Evolutionary conservation across 352 stramenopile genomes (phyloP).

Genomic region (Phytophthora pseudosyringae): DNA sequence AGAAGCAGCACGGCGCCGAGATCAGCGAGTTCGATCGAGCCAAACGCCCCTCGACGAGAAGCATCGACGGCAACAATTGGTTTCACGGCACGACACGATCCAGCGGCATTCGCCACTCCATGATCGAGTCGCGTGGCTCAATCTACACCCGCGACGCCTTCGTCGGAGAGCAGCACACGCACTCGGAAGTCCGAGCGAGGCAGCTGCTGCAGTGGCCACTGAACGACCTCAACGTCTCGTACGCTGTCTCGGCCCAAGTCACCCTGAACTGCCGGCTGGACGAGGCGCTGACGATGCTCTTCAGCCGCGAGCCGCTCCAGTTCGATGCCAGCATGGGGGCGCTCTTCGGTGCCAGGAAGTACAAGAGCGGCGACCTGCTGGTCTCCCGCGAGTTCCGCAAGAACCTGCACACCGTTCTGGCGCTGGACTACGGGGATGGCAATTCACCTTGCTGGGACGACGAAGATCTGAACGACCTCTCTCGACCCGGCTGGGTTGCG

Average conservation of each 20-base stretch:
- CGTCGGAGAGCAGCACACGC: constrained; percentile 24
- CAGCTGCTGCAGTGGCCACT: constrained; percentile 47
- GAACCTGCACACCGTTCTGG: constrained; percentile 26
- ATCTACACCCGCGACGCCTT: constrained; percentile 26
- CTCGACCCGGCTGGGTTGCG: constrained; percentile 42
- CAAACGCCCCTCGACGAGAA: constrained; percentile 22
- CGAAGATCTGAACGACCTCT: constrained; percentile 39
- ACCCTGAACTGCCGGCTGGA: constrained; percentile 59
- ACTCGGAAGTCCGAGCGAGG: constrained; percentile 25
- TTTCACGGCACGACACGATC: constrained; percentile 8
- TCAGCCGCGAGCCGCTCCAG: constrained; percentile 60
- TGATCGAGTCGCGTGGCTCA: constrained; percentile 35
- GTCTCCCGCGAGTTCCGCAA: constrained; percentile 45
- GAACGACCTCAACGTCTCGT: constrained; percentile 50
- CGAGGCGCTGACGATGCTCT: constrained; percentile 68
- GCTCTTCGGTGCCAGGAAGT: constrained; percentile 60
- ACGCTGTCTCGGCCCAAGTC: constrained; percentile 61
- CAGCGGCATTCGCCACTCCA: constrained; percentile 29
- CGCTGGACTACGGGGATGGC: constrained; percentile 25
- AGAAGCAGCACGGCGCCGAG: constrained; percentile 50
- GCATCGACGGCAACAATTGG: constrained; percentile 20
- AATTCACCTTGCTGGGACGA: constrained; percentile 30
- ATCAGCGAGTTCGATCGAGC: constrained; percentile 62
- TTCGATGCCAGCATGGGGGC: constrained; percentile 64
- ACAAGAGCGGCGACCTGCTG: constrained; percentile 61